Base-by-base conservation (phyloP, 148 eudicot species). In the Limonium bicolor region DNA sequence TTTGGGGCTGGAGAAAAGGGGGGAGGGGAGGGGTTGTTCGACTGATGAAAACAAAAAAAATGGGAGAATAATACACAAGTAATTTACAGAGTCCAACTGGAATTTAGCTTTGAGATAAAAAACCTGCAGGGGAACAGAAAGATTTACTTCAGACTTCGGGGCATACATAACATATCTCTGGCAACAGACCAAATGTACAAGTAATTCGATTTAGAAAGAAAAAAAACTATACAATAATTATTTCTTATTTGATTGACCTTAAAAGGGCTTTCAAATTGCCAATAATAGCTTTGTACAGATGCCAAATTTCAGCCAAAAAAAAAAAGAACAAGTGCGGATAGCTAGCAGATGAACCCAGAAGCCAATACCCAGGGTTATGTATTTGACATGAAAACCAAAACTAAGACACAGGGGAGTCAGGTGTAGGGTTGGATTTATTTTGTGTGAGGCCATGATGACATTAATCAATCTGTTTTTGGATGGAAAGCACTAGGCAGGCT, bases 391-490 rank as follows among this genome's bases (percentile, higher is more conserved):
- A 25, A 52, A 18, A 31, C 25, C 39, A 19, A 20, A 32, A 35
- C 30, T 33, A 36, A 27, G 29, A 31, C 8, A 5, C 30, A 44
- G 14, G 11, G 55, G n/a, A 36, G 31, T 11, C 55, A 51, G 24
- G 47, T 51, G 20, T n/a, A 19, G 12, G 49, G n/a, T n/a, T n/a
- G n/a, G n/a, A n/a, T n/a, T n/a, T n/a, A n/a, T n/a, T n/a, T n/a
- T n/a, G n/a, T n/a, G 60, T 51, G 68, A 67, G 63, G 66, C 80
- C 80, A 65, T 61, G 64, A 70, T 56, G 69, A 58, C n/a, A n/a
- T n/a, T n/a, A 56, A 70, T 83, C 86, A 88, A 54, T 80, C 92
- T 40, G 68, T 81, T 88, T 88, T 88, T 86, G 58, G 86, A 83
- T 68, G 94, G 71, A 66, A 66, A 72, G 65, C 86, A 77, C 67